phyloP scores from a whole-genome alignment of 352 stramenopile genomes.

The Plasmopara halstedii region DNA sequence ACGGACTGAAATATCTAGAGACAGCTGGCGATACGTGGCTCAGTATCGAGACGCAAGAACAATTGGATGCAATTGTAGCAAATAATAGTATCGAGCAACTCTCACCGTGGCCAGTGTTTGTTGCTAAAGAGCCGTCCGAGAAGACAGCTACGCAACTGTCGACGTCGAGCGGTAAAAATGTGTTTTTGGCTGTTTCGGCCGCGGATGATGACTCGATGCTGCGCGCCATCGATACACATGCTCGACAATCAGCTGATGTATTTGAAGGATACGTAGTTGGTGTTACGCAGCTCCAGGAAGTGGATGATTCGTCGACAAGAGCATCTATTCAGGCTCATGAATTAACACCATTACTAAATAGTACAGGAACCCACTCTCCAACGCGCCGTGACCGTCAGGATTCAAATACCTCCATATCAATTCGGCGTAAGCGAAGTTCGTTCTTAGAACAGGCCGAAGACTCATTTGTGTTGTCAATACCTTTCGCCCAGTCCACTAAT shows the following conservation, averaged over 20 bases:
- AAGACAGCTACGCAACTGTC: conserved; percentile 4
- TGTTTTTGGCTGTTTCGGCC: conserved; percentile 70
- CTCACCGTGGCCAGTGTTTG: conserved; percentile 70
- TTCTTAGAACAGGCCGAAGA: conserved; percentile 66
- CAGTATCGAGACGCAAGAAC: conserved; percentile 72
- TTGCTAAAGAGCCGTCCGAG: conserved; percentile 49
- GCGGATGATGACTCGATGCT: conserved; percentile 71
- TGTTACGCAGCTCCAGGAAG: conserved; percentile 64
- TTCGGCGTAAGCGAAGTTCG: conserved; percentile 59
- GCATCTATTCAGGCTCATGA: conserved; percentile 29
- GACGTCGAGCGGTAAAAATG: conserved; percentile 43
- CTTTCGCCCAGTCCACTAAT: conserved; percentile 41
- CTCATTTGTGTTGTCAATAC: conserved; percentile 76
- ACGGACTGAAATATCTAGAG: conserved; percentile 67
- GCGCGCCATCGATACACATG: conserved; percentile 51
- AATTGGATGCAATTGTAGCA: conserved; percentile 47
- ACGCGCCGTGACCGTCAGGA: conserved; percentile 14
- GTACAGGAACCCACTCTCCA: conserved; percentile 10
- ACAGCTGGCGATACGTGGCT: conserved; percentile 60
- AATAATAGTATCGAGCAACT: conserved; percentile 51
- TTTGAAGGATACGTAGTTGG: conserved; percentile 83
- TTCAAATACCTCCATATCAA: conserved; percentile 19
- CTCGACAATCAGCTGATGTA: conserved; percentile 32
- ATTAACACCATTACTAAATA: conserved; percentile 47
- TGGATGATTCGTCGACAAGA: conserved; percentile 3